These are phyloP conservation scores for Solanum neorickii DNA, from an alignment of 257 asterid genomes.

Conservation along the genomic window DNA sequence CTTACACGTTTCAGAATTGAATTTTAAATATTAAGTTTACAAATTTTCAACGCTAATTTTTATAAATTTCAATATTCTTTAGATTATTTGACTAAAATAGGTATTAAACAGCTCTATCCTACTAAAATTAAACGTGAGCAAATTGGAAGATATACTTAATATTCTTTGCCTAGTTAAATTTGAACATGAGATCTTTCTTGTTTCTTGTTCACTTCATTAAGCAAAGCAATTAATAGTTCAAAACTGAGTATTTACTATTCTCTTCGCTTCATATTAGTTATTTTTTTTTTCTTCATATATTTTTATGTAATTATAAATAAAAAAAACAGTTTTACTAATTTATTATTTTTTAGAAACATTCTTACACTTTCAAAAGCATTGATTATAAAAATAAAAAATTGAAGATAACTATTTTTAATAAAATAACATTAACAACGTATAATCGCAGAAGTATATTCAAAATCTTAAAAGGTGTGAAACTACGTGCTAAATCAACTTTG, in stretches of 20 bases:
- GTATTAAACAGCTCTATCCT: neutral
- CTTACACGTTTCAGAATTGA: fast-evolving
- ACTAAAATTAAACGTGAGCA: neutral
- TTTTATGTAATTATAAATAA: too few relatives aligned
- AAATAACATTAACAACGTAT: neutral
- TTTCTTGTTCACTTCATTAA: neutral
- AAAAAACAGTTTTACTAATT: too few relatives aligned
- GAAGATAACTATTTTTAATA: neutral
- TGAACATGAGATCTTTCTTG: neutral
- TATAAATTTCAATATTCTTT: neutral
- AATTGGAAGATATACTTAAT: neutral
- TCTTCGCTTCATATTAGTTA: fast-evolving
- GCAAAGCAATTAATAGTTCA: neutral
- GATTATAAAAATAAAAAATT: neutral
- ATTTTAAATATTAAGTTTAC: neutral
- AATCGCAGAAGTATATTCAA: neutral
- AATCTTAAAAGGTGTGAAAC: neutral
- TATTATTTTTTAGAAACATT: fast-evolving
- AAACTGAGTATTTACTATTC: neutral
- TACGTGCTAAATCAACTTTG: neutral
- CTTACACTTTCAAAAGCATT: neutral
- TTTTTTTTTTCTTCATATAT: too few relatives aligned
- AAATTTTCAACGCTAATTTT: neutral
- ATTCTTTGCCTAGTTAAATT: neutral
- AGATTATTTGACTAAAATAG: neutral